These are phyloP conservation scores for Sporothrix mexicana DNA, from an alignment of 2,329 filamentous ascomycete species.

Conservation along the genomic window DNA sequence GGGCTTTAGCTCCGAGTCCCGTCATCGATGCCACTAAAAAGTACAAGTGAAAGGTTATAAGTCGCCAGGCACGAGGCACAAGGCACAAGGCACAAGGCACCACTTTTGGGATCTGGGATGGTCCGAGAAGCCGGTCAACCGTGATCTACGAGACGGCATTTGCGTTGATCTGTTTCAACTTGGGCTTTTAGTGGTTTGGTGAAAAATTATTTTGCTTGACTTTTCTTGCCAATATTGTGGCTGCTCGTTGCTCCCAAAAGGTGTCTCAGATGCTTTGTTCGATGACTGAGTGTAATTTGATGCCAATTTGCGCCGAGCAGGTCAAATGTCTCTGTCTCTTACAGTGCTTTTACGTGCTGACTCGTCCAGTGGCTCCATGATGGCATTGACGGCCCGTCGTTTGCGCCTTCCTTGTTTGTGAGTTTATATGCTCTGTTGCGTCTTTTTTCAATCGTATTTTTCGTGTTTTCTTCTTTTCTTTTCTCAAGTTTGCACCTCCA, in stretches of 20 bases:
- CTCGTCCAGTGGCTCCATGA: not conserved
- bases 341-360: not conserved
- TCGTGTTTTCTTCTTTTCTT: no score
- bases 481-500: not conserved
- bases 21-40: conserved; percentile 9
- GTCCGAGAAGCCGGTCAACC: not conserved
- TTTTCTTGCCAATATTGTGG: not conserved
- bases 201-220: not conserved
- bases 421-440: not conserved
- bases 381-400: not conserved
- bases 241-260: not conserved
- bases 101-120: not conserved
- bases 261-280: conserved; percentile 22
- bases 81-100: not conserved
- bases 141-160: not conserved
- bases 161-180: no score
- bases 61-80: not conserved
- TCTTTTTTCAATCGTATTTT: not conserved
- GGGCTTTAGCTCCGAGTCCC: conserved; percentile 25
- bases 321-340: not conserved
- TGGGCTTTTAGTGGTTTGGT: no score
- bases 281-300: not conserved
- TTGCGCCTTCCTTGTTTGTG: not conserved
- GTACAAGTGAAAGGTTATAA: not conserved
- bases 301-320: not conserved